These are phyloP conservation scores for Neurospora pannonica DNA, from an alignment of 495 filamentous ascomycete species.

Conservation along the genomic window DNA sequence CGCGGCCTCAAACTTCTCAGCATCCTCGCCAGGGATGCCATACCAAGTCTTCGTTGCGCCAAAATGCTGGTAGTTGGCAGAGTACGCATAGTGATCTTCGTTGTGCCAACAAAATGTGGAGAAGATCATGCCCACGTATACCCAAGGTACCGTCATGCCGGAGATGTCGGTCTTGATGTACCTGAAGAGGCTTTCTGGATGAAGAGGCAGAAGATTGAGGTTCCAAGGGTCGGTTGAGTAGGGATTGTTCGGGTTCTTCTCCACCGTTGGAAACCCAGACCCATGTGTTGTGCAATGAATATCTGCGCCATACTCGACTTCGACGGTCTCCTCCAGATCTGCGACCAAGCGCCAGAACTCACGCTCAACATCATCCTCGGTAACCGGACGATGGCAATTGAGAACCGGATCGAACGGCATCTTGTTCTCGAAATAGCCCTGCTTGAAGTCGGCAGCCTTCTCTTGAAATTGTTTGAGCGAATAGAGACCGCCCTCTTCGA, in stretches of 20 bases:
- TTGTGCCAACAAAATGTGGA: slow-evolving; percentile 99
- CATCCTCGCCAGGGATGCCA: slow-evolving; percentile 88
- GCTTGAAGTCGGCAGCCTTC: slow-evolving; percentile 89
- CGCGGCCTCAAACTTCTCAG: slow-evolving; percentile 86
- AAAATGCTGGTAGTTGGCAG: slow-evolving; percentile 97
- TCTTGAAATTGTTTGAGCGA: slow-evolving; percentile 95
- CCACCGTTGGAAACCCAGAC: slow-evolving; percentile 93
- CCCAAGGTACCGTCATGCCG: slow-evolving; percentile 99
- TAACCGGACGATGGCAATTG: slow-evolving; percentile 68
- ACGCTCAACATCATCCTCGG: slow-evolving; percentile 90
- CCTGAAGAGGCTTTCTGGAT: slow-evolving; percentile 86
- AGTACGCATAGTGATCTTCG: slow-evolving; percentile 97
- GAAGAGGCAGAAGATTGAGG: slow-evolving; percentile 82
- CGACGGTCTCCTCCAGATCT: slow-evolving; percentile 86
- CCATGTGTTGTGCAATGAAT: slow-evolving; percentile 98
- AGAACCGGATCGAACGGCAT: slow-evolving; percentile 83
- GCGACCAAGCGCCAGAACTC: slow-evolving; percentile 97
- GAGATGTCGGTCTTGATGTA: slow-evolving; percentile 98
- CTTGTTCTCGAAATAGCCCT: slow-evolving; percentile 81
- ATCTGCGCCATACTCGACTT: slow-evolving; percentile 97
- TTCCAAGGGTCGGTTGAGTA: slow-evolving; percentile 94
- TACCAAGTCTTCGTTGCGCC: slow-evolving; percentile 99
- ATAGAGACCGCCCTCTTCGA: slow-evolving; percentile 94
- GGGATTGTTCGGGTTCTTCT: slow-evolving; percentile 75
- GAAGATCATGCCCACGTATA: slow-evolving; percentile 99